phyloP scores from a whole-genome alignment of 2,329 filamentous ascomycete genomes.

The Cytospora piceicola region DNA sequence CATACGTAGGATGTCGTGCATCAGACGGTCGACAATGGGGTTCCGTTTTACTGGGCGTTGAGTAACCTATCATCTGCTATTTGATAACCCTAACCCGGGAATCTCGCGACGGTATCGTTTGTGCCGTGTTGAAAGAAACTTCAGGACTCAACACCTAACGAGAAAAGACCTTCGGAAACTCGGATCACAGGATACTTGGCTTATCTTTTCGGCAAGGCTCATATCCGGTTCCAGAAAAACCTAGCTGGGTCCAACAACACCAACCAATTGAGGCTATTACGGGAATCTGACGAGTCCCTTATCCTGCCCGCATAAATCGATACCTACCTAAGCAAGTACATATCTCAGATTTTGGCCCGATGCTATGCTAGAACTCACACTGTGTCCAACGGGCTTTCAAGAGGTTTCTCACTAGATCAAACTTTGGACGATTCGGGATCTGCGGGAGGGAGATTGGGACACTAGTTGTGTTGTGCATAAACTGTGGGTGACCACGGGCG shows the following conservation, averaged over 20 bases:
- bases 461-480: neutral
- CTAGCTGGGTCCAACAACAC: neutral
- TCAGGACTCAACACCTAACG: neutral
- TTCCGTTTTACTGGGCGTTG: no score
- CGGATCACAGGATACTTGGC: neutral
- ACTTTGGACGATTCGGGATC: neutral
- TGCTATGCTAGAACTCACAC: conserved; percentile 13
- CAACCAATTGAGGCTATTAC: neutral
- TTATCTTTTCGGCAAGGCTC: neutral
- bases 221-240: neutral
- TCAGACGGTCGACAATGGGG: no score
- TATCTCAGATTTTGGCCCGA: neutral
- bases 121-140: neutral
- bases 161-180: neutral
- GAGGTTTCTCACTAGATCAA: no score
- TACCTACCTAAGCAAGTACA: no score
- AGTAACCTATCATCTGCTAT: no score
- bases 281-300: neutral
- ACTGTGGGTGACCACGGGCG: conserved; percentile 11
- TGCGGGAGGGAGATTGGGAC: neutral
- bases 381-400: neutral
- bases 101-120: neutral
- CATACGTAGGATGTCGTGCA: no score
- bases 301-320: neutral
- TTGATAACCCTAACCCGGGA: neutral